Evolutionary conservation across 768 basidiomycete genomes (phyloP).

Genomic region (Holtermannia corniformis): DNA sequence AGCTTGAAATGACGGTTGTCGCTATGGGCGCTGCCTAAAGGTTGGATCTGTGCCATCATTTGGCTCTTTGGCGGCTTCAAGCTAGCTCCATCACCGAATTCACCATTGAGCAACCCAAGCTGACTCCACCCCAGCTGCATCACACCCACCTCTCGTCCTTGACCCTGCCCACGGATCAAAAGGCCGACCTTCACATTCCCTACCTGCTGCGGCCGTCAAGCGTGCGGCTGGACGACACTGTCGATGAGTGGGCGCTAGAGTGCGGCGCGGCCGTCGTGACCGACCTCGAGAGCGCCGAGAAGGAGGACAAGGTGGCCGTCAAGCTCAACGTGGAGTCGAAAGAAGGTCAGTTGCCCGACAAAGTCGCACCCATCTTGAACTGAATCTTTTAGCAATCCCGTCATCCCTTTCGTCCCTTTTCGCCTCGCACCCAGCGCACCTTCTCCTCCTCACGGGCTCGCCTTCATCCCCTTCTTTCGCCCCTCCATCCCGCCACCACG

Average conservation of each 20-base stretch:
- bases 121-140: slow-evolving; percentile 30
- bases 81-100: too few species aligned
- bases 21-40: neutral
- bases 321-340: slow-evolving; percentile 7
- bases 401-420: slow-evolving; percentile 2
- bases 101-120: too few species aligned
- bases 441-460: slow-evolving; percentile 25
- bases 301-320: slow-evolving; percentile 17
- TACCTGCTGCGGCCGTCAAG: slow-evolving; percentile 20
- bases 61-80: too few species aligned
- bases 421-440: slow-evolving; percentile 9
- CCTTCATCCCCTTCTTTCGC: too few species aligned
- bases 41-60: too few species aligned
- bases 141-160: slow-evolving; percentile 20
- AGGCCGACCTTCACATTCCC: slow-evolving; percentile 31
- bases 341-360: slow-evolving; percentile 21
- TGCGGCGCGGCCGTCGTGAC: slow-evolving; percentile 23
- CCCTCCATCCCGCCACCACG: too few species aligned
- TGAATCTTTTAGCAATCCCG: neutral
- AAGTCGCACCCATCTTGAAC: too few species aligned
- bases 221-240: slow-evolving; percentile 6
- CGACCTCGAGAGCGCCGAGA: neutral
- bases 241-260: slow-evolving; percentile 22
- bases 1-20: neutral
- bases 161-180: slow-evolving; percentile 3